A percentile compares a stretch with the other conserved stretches of the same genome.
Evolutionary conservation across 2,329 filamentous ascomycete genomes (phyloP).

Genomic region (Meredithiella fracta): DNA sequence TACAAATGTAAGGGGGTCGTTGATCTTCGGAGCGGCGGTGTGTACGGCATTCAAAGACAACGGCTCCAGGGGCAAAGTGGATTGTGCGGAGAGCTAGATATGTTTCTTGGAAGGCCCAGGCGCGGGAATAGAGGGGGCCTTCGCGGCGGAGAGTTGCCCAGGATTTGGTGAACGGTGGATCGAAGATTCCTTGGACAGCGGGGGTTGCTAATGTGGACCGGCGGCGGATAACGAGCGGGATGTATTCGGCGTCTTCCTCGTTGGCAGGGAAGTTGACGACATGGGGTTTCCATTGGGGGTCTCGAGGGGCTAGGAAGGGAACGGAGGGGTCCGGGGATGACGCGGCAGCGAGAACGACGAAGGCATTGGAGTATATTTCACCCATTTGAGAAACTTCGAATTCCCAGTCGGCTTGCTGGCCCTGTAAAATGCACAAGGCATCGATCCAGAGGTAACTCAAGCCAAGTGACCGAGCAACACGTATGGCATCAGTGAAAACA

Average conservation of each 20-base stretch:
- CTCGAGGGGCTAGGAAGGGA: slow-evolving; percentile 8
- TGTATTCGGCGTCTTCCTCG: neutral
- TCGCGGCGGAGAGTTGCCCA: slow-evolving; percentile 14
- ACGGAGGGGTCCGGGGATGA: slow-evolving; percentile 10
- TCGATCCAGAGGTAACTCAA: slow-evolving; percentile 22
- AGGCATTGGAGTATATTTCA: slow-evolving; percentile 14
- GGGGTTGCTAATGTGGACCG: slow-evolving; percentile 9
- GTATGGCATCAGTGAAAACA: slow-evolving; percentile 20
- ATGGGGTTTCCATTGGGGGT: slow-evolving; percentile 9
- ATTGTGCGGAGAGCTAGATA: slow-evolving; percentile 6
- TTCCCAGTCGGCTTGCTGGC: slow-evolving; percentile 15
- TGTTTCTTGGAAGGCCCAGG: slow-evolving; percentile 16
- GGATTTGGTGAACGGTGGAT: slow-evolving; percentile 12
- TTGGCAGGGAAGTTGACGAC: neutral
- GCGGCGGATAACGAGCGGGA: slow-evolving; percentile 6
- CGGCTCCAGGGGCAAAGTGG: slow-evolving; percentile 9
- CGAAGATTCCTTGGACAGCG: slow-evolving; percentile 11
- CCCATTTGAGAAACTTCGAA: slow-evolving; percentile 15
- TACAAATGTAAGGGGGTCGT: slow-evolving; percentile 16
- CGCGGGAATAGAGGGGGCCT: slow-evolving; percentile 15
- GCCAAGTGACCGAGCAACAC: slow-evolving; percentile 16
- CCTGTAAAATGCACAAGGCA: slow-evolving; percentile 21
- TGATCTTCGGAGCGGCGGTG: slow-evolving; percentile 16
- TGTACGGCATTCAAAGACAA: slow-evolving; percentile 18
- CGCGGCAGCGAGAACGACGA: slow-evolving; percentile 14